Evolutionary conservation across 345 rosid species (phyloP).

Genomic region (Brassica carinata): DNA sequence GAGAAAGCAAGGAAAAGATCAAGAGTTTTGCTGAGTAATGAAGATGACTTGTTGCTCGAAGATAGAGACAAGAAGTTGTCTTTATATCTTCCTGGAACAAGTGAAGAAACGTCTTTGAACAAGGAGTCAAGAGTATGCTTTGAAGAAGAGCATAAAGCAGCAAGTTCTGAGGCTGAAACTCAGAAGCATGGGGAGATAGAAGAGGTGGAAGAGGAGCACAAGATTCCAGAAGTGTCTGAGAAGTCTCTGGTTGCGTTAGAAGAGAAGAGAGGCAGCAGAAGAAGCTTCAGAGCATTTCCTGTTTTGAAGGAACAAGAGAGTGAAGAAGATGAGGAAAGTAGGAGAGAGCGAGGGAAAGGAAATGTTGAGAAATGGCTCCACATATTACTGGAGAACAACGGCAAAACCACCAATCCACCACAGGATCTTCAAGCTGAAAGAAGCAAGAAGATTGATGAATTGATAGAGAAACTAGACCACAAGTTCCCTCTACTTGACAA

Average conservation of each 20-base stretch:
- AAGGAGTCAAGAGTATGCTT: constrained; percentile 69
- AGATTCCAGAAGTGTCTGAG: constrained; percentile 40
- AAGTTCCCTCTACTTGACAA: constrained; percentile 58
- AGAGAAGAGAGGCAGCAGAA: constrained; percentile 40
- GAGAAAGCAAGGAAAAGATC: constrained; percentile 88
- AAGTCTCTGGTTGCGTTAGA: constrained; percentile 43
- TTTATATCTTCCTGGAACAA: constrained; percentile 67
- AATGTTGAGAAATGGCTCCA: constrained; percentile 95
- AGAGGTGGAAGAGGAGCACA: constrained; percentile 37
- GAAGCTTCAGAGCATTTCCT: constrained; percentile 40
- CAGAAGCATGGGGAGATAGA: constrained; percentile 46
- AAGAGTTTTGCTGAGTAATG: constrained; percentile 44
- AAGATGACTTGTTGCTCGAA: constrained; percentile 56
- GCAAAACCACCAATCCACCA: constrained; percentile 41
- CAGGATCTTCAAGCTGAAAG: constrained; percentile 42
- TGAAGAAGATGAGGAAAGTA: constrained; percentile 80
- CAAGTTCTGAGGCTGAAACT: constrained; percentile 39
- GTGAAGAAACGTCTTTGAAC: constrained; percentile 51
- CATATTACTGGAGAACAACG: constrained; percentile 62
- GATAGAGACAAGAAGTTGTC: constrained; percentile 51
- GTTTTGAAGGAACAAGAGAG: constrained; percentile 45
- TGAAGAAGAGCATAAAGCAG: constrained; percentile 67
- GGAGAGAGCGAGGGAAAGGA: constrained; percentile 81
- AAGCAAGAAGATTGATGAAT: constrained; percentile 50
- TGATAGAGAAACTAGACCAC: constrained; percentile 52